Evolutionary conservation across 768 basidiomycete genomes (phyloP), one percentile per base, ranked within the genome.

Genomic region (Amanita molliuscula): DNA sequence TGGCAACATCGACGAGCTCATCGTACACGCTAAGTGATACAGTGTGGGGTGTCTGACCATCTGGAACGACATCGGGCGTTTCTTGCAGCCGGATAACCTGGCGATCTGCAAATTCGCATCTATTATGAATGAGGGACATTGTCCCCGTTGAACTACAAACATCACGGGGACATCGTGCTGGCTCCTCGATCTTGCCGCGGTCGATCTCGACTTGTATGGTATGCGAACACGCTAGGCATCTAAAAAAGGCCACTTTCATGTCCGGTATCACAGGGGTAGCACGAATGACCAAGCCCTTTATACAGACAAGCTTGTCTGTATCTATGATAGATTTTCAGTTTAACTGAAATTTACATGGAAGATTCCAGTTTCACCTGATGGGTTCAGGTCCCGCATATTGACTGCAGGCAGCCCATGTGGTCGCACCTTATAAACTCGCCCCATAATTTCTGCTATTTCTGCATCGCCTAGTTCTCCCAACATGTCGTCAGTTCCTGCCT

Each of bases 171-270:
- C 96, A 99, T 35, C 81, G 78, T 13, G 75, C 75, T 3, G 96
- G 96, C 65, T 98, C 95, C 62, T 87, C 82, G 57, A 99, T 98
- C 66, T 91, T 89, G 37, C 95, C 96, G n/a, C 94, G 84, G 65
- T 97, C 94, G 44, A 98, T 96, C 61, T 96, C 93, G 54, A 91
- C 88, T 62, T 92, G 92, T 6, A 92, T 82, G n/a, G 96, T 97
- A 65, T 98, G 96, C 35, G 86, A 86, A 64, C 96, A 99, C 33
- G 85, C 87, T 23, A 90, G 73, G 67, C 96, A 99, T 48, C 94
- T 88, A 79, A 99, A 99, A 73, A 99, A 98, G 18, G 95, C 96
- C 56, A 82, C 81, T 68, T 95, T 94, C 96, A 99, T 98, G 67
- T 99, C 96, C 3, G 96, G 96, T 52, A 98, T 97, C 59, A 99